Evolutionary conservation across 805 yeast species (phyloP).

Genomic region (Debaryomyces prosopidis): DNA sequence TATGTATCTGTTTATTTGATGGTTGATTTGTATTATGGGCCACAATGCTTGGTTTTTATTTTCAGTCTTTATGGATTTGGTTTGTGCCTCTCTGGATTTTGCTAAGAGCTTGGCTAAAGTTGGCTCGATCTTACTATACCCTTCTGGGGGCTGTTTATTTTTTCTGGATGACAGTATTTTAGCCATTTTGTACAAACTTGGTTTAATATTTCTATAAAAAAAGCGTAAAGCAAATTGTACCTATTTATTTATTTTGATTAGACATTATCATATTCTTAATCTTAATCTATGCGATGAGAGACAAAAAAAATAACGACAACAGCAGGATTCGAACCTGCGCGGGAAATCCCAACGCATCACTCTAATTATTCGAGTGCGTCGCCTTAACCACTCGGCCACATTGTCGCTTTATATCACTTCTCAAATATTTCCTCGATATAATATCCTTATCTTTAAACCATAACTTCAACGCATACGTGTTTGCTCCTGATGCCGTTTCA

Average conservation of each 20-base stretch:
- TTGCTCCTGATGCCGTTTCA: no score
- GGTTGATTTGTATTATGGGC: slow-evolving; percentile 70
- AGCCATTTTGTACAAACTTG: slow-evolving; percentile 37
- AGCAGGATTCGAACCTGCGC: slow-evolving; percentile 65
- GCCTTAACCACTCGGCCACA: slow-evolving; percentile 20
- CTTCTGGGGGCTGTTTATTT: slow-evolving; percentile 66
- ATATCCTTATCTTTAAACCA: no score
- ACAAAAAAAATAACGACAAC: slow-evolving; percentile 42
- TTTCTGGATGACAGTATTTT: slow-evolving; percentile 40
- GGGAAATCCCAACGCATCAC: slow-evolving; percentile 33
- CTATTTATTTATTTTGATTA: neutral
- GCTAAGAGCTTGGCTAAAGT: slow-evolving; percentile 60
- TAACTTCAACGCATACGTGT: no score
- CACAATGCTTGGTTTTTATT: slow-evolving; percentile 62
- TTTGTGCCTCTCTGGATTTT: slow-evolving; percentile 53
- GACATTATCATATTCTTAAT: neutral
- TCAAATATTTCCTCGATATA: no score
- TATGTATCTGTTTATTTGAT: slow-evolving; percentile 73
- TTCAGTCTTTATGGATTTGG: slow-evolving; percentile 33
- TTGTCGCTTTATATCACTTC: slow-evolving; percentile 6
- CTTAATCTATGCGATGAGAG: slow-evolving; percentile 1
- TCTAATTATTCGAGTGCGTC: slow-evolving; percentile 17
- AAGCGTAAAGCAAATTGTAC: no score
- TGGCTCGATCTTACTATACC: slow-evolving; percentile 67
- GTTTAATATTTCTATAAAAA: no score